Evolutionary conservation across 305 asterid genomes (phyloP), one percentile per base, ranked within the genome.

Genomic region (Stenogyne calaminthoides): DNA sequence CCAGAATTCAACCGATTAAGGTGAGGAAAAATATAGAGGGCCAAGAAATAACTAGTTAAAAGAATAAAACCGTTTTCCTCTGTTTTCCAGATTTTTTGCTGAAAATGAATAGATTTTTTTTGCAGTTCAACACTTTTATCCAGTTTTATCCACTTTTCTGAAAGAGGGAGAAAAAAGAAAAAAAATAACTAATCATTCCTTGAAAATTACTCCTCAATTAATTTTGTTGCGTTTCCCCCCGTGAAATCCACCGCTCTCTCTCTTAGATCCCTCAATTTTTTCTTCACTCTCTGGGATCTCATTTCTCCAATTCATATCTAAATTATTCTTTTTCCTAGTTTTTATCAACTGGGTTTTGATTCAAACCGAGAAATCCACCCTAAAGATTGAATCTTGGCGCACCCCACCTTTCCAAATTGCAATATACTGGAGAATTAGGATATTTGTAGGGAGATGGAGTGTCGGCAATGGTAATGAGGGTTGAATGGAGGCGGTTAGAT

Each of bases 401-500:
- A 37, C 59, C 83, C 80, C 79, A 58, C 82, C 36, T 32, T 32
- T 32, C 36, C 36, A 32, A 32, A 32, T 4, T 29, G 34, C 25
- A 22, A 22, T 22, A 22, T 22, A 22, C 1, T 32, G 1, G 36
- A 32, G 36, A 47, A 25, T 79, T 72, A 44, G 76, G 82, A 22
- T 78, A 16, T 65, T 39, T 54, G 42, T 54, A 52, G 27, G 36
- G 77, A 54, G 80, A 86, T 84, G 91, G 79, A 63, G 59, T 39
- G 1, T 67, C 70, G 73, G 80, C 52, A 51, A 69, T 55, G 82
- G 88, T 63, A 63, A 82, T 84, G 88, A 82, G 83, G 84, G 73
- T 70, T 66, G 65, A 61, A 86, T 84, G 87, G 91, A 86, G 75
- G 83, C 77, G 67, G 70, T 47, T 72, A 87, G 89, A 87, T 83